Percentiles rank a stretch among this genome's conserved stretches.
Evolutionary conservation across 1,139 yeast species (phyloP).

Genomic region (Geotrichum citri-aurantii): DNA sequence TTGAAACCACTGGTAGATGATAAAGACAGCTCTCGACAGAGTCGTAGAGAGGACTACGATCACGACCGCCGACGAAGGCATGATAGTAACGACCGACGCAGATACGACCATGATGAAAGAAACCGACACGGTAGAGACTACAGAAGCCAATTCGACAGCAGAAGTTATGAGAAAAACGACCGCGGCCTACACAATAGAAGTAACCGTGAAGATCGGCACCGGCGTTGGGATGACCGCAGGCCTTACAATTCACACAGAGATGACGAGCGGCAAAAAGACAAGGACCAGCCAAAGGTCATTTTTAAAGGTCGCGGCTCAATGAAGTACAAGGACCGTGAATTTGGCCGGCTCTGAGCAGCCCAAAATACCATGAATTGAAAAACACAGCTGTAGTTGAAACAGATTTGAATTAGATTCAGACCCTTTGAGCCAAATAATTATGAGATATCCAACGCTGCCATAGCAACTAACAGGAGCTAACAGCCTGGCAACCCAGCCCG

Average conservation of each 20-base stretch:
- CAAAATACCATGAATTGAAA: not conserved
- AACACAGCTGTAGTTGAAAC: not conserved
- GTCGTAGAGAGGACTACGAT: not conserved
- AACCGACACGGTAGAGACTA: not conserved
- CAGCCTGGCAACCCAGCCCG: not conserved
- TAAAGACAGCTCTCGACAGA: too few relatives aligned
- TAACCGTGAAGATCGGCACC: not conserved
- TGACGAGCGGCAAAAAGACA: not conserved
- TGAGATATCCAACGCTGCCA: not conserved
- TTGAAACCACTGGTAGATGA: not conserved
- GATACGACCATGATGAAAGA: not conserved
- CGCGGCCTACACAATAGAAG: not conserved
- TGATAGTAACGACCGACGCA: not conserved
- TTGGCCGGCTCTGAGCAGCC: constrained; percentile 1
- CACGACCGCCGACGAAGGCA: not conserved
- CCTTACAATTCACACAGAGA: not conserved
- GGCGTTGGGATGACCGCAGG: not conserved
- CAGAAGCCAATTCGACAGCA: not conserved
- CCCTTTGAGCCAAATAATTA: not conserved
- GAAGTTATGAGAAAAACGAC: constrained; percentile 9
- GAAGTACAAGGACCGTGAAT: constrained; percentile 26
- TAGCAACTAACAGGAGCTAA: not conserved
- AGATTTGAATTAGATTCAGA: not conserved
- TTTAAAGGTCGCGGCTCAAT: constrained; percentile 32
- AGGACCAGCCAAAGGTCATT: constrained; percentile 18